A percentile compares a stretch with the other conserved stretches of the same genome.
These are phyloP conservation scores for Amanita subjunquillea DNA, from an alignment of 768 basidiomycete species.

Conservation along the genomic window DNA sequence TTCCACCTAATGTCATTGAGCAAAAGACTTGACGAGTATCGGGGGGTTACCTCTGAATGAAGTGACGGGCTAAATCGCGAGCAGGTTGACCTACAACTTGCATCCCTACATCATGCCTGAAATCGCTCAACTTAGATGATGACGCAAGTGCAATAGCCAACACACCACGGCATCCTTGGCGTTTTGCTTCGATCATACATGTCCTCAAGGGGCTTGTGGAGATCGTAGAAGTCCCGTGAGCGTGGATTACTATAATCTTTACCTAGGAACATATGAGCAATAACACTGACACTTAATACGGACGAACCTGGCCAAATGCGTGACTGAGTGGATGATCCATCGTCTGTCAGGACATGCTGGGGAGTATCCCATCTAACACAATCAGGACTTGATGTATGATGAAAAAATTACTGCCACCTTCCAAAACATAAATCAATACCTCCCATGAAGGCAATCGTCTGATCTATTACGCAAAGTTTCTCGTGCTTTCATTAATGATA, in stretches of 20 bases:
- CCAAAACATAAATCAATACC: conserved; percentile 94
- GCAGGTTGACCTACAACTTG: conserved; percentile 97
- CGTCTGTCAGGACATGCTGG: conserved; percentile 85
- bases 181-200: conserved; percentile 89
- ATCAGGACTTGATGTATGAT: neutral
- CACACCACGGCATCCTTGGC: conserved; percentile 94
- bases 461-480: conserved; percentile 95
- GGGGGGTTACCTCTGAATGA: conserved; percentile 66
- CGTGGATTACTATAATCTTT: conserved; percentile 95
- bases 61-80: conserved; percentile 89
- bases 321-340: conserved; percentile 47
- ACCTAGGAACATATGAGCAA: conserved; percentile 30
- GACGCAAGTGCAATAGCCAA: neutral
- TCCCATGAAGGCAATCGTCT: conserved; percentile 97
- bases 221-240: conserved; percentile 71
- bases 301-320: conserved; percentile 75
- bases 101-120: conserved; percentile 92
- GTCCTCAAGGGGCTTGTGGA: conserved; percentile 88
- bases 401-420: conserved; percentile 30
- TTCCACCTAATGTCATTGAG: conserved; percentile 64
- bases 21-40: neutral
- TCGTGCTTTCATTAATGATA: conserved; percentile 57
- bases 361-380: conserved; percentile 83
- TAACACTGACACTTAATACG: neutral
- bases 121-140: neutral